Base-by-base conservation (phyloP, 2,329 filamentous ascomycete species). In the Nothopassalora personata region DNA sequence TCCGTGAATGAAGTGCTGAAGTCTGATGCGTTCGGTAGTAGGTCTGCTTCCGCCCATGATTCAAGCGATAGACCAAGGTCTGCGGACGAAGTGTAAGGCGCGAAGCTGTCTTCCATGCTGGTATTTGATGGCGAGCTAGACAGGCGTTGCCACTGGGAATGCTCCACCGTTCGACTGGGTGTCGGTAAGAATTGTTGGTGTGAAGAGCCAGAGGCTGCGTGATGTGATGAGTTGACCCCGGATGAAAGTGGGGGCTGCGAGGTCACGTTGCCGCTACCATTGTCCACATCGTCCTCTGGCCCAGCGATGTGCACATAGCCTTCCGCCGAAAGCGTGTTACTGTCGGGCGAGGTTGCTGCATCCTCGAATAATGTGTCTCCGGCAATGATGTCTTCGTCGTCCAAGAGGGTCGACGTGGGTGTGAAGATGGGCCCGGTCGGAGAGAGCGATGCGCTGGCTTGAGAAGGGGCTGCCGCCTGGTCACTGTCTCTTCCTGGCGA, bases 391-490 rank as follows among this genome's bases (percentile, higher is more conserved):
- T 52, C 50, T 39, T 59, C 56, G 23, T 59, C 61, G 13, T 59
- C 58, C 39, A 60, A 57, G 46, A 60, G 47, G 45, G 66, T 58
- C 18, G 67, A 68, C 15, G 58, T 60, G 18, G 67, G 67, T 5
- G 67, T 69, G 34, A 61, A 58, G 58, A 66, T 66, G 34, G 60
- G 43, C 23, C 56, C 64, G 49, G 58, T 50, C 36, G 67, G 65
- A 19, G 67, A 68, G 43, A 64, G 63, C 52, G 67, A 66, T 33
- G 48, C 53, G 53, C 60, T 63, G 49, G 59, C 61, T 57, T 45
- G 52, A 18, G 53, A 54, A 23, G 51, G 31, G 9, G 28, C 39
- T 52, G 54, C 28, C 27, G 50, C 49, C 39, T 33, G 48, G 31
- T 56, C 45, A 54, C 54, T 61, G 46, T 61, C 48, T 51, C 53